phyloP scores from a whole-genome alignment of 2,329 filamentous ascomycete genomes.

The Nemania sp. region DNA sequence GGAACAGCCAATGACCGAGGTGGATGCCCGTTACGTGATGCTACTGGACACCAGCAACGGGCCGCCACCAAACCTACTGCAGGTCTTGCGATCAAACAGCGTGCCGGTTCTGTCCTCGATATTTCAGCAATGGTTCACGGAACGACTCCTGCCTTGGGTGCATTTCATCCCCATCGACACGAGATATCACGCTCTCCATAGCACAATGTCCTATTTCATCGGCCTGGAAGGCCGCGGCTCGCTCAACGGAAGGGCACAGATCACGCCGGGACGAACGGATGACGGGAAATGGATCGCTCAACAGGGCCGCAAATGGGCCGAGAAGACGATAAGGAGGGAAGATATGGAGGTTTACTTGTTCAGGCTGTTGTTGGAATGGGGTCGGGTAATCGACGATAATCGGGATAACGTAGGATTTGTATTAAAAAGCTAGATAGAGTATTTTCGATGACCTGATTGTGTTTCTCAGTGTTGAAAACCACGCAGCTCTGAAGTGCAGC shows the following conservation, averaged over 20 bases:
- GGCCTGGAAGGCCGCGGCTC: constrained; percentile 55
- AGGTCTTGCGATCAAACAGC: constrained; percentile 66
- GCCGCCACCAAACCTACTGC: constrained; percentile 62
- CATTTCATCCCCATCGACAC: constrained; percentile 81
- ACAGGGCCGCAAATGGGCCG: constrained; percentile 68
- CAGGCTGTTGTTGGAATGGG: constrained; percentile 77
- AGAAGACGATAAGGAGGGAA: constrained; percentile 65
- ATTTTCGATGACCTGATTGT: too few relatives aligned
- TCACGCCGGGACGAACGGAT: constrained; percentile 53
- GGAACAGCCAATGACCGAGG: constrained; percentile 59
- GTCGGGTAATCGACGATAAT: constrained; percentile 66
- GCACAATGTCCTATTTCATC: constrained; percentile 74
- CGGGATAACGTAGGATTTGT: constrained; percentile 52
- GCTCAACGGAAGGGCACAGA: constrained; percentile 51
- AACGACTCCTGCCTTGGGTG: constrained; percentile 73
- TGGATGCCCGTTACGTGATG: constrained; percentile 71
- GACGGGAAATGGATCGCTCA: constrained; percentile 70
- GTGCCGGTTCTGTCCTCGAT: constrained; percentile 73
- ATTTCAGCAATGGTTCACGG: constrained; percentile 80
- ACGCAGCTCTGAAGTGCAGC: too few relatives aligned
- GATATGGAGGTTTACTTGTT: constrained; percentile 86
- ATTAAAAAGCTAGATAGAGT: constrained; percentile 6
- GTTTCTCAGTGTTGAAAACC: too few relatives aligned
- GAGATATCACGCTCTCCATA: constrained; percentile 73
- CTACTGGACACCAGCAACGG: constrained; percentile 74